Conservation (phyloP, 768 basidiomycete species). For the Pholiota molesta region DNA sequence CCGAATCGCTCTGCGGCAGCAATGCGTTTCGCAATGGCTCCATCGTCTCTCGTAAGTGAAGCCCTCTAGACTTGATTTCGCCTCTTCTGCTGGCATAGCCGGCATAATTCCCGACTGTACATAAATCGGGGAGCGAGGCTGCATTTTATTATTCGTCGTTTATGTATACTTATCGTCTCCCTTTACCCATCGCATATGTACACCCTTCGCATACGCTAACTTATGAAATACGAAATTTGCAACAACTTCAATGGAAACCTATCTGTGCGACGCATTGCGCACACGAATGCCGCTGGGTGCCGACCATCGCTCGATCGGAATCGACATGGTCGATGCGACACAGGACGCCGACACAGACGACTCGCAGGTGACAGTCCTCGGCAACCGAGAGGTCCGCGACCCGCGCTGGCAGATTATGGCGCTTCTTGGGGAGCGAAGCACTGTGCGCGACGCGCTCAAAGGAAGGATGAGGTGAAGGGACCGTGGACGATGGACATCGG, state of each 20-base stretch:
- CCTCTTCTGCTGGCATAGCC: neutral
- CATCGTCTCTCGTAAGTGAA: slow-evolving; percentile 28
- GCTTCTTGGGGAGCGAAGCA: slow-evolving; percentile 71
- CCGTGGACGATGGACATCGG: neutral
- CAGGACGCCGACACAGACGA: slow-evolving; percentile 53
- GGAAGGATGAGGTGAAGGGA: slow-evolving; percentile 16
- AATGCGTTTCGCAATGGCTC: slow-evolving; percentile 57
- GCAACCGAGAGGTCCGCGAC: slow-evolving; percentile 68
- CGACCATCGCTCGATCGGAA: neutral
- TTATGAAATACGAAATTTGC: neutral
- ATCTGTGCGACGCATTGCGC: neutral
- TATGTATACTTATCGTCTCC: neutral
- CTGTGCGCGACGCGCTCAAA: slow-evolving; percentile 57
- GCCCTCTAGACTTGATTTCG: slow-evolving; percentile 1
- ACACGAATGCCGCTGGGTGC: neutral
- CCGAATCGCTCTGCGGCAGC: slow-evolving; percentile 81
- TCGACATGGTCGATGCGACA: slow-evolving; percentile 39
- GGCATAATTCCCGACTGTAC: neutral
- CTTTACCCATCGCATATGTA: slow-evolving; percentile 1
- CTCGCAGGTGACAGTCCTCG: slow-evolving; percentile 48
- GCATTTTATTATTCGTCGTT: neutral
- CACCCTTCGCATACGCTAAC: neutral
- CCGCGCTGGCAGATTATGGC: slow-evolving; percentile 80
- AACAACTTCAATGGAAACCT: neutral
- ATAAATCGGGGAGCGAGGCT: neutral